A percentile compares a stretch with the other conserved stretches of the same genome.
phyloP scores from a whole-genome alignment of 441 rosid genomes.

The Erodium moschatum region DNA sequence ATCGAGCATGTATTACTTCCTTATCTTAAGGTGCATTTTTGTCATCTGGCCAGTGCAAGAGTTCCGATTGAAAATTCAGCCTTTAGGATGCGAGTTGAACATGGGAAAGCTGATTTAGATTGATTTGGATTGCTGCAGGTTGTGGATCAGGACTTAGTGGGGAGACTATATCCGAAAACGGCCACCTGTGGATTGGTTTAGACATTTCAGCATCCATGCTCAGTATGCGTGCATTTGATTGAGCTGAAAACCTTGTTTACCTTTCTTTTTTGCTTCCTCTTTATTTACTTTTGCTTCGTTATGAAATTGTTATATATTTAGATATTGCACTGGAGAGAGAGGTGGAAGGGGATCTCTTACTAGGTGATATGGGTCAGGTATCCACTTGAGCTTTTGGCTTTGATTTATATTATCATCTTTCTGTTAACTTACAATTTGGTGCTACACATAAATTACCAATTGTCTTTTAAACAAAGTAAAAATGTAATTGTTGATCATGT shows the following conservation, averaged over 20 bases:
- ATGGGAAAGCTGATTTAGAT: not conserved
- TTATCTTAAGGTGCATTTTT: too few species aligned
- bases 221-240: slow-evolving; percentile 24
- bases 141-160: slow-evolving; percentile 92
- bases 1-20: not conserved
- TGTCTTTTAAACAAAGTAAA: not conserved
- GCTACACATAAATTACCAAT: too few species aligned
- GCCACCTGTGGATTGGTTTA: slow-evolving; percentile 82
- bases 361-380: slow-evolving; percentile 96
- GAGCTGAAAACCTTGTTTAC: not conserved
- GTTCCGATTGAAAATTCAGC: not conserved
- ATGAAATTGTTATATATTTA: slow-evolving; percentile 19
- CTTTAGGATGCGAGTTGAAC: not conserved
- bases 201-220: slow-evolving; percentile 89
- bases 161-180: slow-evolving; percentile 69
- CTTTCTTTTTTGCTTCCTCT: not conserved
- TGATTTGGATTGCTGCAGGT: slow-evolving; percentile 32
- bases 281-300: not conserved
- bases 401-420: not conserved
- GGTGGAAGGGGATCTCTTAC: slow-evolving; percentile 82
- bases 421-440: not conserved
- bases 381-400: not conserved
- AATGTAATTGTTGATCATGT: not conserved
- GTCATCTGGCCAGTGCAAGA: not conserved
- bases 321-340: slow-evolving; percentile 79